Percentiles rank a stretch among this genome's conserved stretches.
phyloP scores from a whole-genome alignment of 1,139 yeast species.

The Candida dubliniensis region DNA sequence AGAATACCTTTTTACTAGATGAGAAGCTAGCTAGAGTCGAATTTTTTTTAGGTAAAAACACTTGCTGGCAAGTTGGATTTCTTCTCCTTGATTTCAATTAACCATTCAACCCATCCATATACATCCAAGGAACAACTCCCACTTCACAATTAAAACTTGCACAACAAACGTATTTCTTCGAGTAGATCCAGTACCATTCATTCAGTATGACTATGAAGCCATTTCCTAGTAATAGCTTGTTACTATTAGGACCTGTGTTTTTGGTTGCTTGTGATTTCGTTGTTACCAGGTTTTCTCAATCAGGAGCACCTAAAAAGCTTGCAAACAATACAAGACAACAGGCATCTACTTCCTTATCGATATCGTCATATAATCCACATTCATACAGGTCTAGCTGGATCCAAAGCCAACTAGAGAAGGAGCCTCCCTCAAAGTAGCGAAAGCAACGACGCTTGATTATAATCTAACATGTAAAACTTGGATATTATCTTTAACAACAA shows the following conservation, averaged over 20 bases:
- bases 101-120: not conserved
- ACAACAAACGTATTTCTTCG: too few relatives aligned
- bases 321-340: slow-evolving; percentile 9
- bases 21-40: too few relatives aligned
- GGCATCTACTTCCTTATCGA: slow-evolving; percentile 6
- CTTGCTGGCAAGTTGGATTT: not conserved
- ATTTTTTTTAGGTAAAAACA: not conserved
- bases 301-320: slow-evolving; percentile 14
- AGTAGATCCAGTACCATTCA: not conserved
- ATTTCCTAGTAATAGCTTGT: slow-evolving; percentile 19
- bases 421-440: not conserved
- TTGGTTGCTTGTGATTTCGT: slow-evolving; percentile 25
- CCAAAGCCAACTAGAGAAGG: slow-evolving; percentile 4
- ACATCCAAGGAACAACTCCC: too few relatives aligned
- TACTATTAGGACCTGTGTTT: slow-evolving; percentile 25
- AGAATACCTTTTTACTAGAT: too few relatives aligned
- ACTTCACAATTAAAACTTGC: too few relatives aligned
- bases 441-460: too few relatives aligned
- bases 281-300: slow-evolving; percentile 20
- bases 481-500: too few relatives aligned
- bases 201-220: slow-evolving; percentile 15
- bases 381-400: slow-evolving; percentile 6
- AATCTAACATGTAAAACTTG: too few relatives aligned
- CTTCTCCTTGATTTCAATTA: not conserved
- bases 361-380: slow-evolving; percentile 5